Evolutionary conservation across 2,329 filamentous ascomycete species (phyloP).

Genomic region (Tolypocladium ophioglossoides): DNA sequence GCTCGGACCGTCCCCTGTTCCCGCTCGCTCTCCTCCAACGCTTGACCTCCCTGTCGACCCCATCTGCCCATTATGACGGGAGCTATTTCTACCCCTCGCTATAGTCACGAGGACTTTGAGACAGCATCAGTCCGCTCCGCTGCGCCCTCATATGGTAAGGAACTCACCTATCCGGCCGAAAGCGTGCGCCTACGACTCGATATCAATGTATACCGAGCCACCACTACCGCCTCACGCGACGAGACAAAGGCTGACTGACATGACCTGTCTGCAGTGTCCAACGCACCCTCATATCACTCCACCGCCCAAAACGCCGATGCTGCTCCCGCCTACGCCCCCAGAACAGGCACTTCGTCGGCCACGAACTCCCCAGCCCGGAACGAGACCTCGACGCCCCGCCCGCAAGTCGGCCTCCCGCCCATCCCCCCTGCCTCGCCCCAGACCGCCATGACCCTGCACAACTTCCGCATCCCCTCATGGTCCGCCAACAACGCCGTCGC

Average conservation of each 20-base stretch:
- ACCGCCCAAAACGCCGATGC: slow-evolving; percentile 34
- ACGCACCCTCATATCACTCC: slow-evolving; percentile 55
- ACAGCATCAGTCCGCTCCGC: slow-evolving; percentile 56
- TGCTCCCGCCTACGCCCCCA: slow-evolving; percentile 40
- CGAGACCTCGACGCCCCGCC: slow-evolving; percentile 16
- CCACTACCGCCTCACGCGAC: not conserved
- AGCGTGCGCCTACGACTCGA: not conserved
- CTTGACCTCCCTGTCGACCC: not conserved
- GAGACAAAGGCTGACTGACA: not conserved
- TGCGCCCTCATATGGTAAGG: slow-evolving; percentile 57
- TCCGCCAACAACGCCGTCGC: slow-evolving; percentile 43
- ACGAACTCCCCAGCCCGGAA: slow-evolving; percentile 4
- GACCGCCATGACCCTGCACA: slow-evolving; percentile 32
- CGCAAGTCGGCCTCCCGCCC: slow-evolving; percentile 37
- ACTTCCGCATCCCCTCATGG: slow-evolving; percentile 50
- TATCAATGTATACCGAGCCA: no score
- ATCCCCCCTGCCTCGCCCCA: slow-evolving; percentile 30
- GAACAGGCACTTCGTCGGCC: slow-evolving; percentile 7
- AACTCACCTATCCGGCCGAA: not conserved
- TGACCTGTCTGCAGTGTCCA: slow-evolving; percentile 37
- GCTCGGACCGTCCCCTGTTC: slow-evolving; percentile 5
- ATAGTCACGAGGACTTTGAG: slow-evolving; percentile 48
- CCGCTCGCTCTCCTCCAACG: slow-evolving; percentile 6
- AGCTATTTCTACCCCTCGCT: slow-evolving; percentile 19
- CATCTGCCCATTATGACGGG: slow-evolving; percentile 19